Percentiles rank a stretch among this genome's conserved stretches.
Conservation (phyloP, 345 rosid species). For the Ricinus communis region DNA sequence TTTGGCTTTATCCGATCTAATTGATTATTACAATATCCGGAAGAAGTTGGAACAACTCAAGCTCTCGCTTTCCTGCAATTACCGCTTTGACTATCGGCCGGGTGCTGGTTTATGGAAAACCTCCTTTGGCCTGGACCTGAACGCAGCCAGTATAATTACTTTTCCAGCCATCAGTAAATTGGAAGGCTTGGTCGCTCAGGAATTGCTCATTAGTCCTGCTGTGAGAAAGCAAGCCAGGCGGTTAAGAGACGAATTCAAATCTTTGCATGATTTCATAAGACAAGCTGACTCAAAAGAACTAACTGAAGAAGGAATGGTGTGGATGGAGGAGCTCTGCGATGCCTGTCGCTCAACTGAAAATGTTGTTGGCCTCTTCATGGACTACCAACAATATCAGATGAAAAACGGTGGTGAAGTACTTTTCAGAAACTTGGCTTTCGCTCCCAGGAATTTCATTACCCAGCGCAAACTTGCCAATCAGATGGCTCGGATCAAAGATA, state of each 20-base stretch:
- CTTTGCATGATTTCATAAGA: neutral
- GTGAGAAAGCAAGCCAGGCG: slow-evolving; percentile 1
- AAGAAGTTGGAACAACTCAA: neutral
- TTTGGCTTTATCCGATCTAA: neutral
- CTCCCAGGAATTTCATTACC: neutral
- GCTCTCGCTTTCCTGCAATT: neutral
- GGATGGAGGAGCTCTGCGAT: neutral
- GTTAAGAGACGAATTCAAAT: slow-evolving; percentile 4
- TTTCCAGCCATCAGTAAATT: neutral
- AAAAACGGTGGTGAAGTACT: neutral
- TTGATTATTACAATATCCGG: neutral
- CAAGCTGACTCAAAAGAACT: neutral
- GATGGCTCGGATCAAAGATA: neutral
- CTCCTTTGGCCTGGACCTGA: neutral
- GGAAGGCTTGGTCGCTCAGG: neutral
- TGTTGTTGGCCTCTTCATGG: slow-evolving; percentile 1
- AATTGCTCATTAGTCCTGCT: neutral
- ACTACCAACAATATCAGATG: neutral
- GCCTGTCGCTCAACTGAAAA: neutral
- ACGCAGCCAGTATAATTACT: neutral
- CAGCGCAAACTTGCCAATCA: neutral
- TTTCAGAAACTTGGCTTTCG: neutral
- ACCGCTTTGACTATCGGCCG: too few species aligned
- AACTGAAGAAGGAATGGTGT: neutral
- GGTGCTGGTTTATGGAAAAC: neutral